Base-by-base conservation (phyloP, 2,329 filamentous ascomycete species). In the Tolypocladium guangdongense region DNA sequence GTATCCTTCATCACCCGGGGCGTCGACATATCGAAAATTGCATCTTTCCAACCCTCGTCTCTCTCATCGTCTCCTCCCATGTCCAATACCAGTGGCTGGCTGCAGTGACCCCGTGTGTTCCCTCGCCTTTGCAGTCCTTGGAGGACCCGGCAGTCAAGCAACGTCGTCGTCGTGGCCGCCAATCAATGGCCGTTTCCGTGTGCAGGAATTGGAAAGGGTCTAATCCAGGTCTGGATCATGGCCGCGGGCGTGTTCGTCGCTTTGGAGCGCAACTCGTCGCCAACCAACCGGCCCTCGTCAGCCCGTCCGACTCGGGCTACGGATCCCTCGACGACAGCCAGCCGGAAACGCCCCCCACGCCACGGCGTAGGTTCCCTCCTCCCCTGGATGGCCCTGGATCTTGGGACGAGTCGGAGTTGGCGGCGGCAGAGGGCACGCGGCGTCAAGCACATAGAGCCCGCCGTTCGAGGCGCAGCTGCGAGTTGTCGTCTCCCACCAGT, bases 301-400 rank as follows among this genome's bases (percentile, higher is more conserved):
- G 60, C 47, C 60, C 61, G 4, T 50, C 55, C 18, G 66, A 66
- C 39, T 66, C 66, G 20, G 64, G 62, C 18, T 69, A 69, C 49
- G 55, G 57, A 36, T 65, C 66, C 27, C 41, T 56, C 35, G 64
- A 66, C 22, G 57, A 55, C 20, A 4, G 18, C 20, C 37, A 24
- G 18, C 7, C 18, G 33, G 14, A 30, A 53, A 22, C 32, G 12
- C 41, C 22, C 12, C n/a, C 35, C n/a, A 24, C 20, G 20, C 30
- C 22, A 18, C 41, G 27, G 14, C 32, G 10, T 7, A 49, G 16
- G 24, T 36, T 20, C 14, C 51, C 39, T 12, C 49, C 38, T 39
- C 38, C 24, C 18, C 22, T 54, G 5, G 58, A 56, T 46, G 56
- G 55, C 16, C 41, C 52, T n/a, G 55, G 27, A 37, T 54, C 53